phyloP scores from a whole-genome alignment of 225 moss, liverwort and hornwort genomes.

The Rhytidiadelphus loreus region DNA sequence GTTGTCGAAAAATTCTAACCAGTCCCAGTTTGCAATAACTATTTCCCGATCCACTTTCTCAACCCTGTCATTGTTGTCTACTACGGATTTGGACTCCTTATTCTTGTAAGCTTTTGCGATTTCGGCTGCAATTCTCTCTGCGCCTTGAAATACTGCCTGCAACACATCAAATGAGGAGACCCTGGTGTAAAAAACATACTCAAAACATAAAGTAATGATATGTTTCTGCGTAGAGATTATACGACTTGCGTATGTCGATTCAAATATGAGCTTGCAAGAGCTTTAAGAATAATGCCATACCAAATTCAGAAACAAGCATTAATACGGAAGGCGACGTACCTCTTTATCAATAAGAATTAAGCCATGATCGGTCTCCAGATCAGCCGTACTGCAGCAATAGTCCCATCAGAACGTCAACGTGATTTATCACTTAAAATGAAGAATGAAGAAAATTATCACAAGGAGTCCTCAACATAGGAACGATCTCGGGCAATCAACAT shows the following conservation, averaged over 20 bases:
- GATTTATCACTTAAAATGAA: not conserved
- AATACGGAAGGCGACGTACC: not conserved
- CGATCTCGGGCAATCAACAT: not conserved
- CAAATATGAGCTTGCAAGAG: not conserved
- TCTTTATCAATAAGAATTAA: conserved; percentile 67
- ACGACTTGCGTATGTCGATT: not conserved
- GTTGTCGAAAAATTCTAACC: conserved; percentile 48
- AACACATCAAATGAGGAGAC: not conserved
- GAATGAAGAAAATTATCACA: not conserved
- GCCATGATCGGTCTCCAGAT: conserved; percentile 56
- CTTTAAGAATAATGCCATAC: not conserved
- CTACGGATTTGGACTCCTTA: not conserved
- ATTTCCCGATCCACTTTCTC: not conserved
- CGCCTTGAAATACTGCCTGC: conserved; percentile 60
- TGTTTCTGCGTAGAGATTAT: not conserved
- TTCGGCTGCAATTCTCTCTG: conserved; percentile 45
- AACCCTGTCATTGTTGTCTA: not conserved
- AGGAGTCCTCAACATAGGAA: not conserved
- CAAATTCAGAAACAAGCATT: not conserved
- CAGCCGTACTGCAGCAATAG: conserved; percentile 51
- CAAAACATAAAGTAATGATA: not conserved
- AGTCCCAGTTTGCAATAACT: conserved; percentile 53
- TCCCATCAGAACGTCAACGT: not conserved
- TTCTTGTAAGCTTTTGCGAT: conserved; percentile 24
- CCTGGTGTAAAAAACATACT: not conserved